Percentiles rank a stretch among this genome's conserved stretches.
These are phyloP conservation scores for Zygotorulaspora mrakii DNA, from an alignment of 1,139 yeast species.

Conservation along the genomic window DNA sequence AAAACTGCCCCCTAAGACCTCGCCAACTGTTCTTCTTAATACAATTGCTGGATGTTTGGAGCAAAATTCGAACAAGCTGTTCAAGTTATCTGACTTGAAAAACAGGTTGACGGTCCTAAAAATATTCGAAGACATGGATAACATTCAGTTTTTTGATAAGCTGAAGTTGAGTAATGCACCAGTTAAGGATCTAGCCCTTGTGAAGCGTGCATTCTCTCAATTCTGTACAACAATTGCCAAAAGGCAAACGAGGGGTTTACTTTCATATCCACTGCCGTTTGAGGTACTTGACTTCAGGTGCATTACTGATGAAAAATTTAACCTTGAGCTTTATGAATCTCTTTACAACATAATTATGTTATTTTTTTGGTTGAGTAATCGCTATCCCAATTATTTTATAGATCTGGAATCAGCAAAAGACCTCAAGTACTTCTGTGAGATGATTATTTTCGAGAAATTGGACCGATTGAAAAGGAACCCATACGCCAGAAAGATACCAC, in stretches of 20 bases:
- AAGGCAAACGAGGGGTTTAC: conserved; percentile 30
- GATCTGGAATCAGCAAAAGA: conserved; percentile 74
- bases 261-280: conserved; percentile 37
- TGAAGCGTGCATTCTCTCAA: conserved; percentile 30
- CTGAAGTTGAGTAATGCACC: conserved; percentile 61
- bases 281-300: conserved; percentile 27
- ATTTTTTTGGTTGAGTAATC: conserved; percentile 80
- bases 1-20: conserved; percentile 46
- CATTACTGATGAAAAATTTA: conserved; percentile 35
- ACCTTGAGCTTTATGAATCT: conserved; percentile 56
- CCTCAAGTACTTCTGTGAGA: conserved; percentile 60
- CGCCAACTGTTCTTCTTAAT: conserved; percentile 44
- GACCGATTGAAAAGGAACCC: conserved; percentile 35
- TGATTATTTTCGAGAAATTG: conserved; percentile 60
- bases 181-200: conserved; percentile 37
- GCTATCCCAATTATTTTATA: conserved; percentile 78
- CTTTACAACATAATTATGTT: conserved; percentile 66
- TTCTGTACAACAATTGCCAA: conserved; percentile 36
- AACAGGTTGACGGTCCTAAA: conserved; percentile 44
- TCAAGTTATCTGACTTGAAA: conserved; percentile 37
- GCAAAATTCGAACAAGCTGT: conserved; percentile 29
- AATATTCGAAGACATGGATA: conserved; percentile 41
- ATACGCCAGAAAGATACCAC: conserved; percentile 18
- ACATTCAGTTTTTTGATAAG: conserved; percentile 49
- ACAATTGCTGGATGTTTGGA: conserved; percentile 47